Conservation (phyloP, 2,329 filamentous ascomycete genomes). For the Fusarium udum region DNA sequence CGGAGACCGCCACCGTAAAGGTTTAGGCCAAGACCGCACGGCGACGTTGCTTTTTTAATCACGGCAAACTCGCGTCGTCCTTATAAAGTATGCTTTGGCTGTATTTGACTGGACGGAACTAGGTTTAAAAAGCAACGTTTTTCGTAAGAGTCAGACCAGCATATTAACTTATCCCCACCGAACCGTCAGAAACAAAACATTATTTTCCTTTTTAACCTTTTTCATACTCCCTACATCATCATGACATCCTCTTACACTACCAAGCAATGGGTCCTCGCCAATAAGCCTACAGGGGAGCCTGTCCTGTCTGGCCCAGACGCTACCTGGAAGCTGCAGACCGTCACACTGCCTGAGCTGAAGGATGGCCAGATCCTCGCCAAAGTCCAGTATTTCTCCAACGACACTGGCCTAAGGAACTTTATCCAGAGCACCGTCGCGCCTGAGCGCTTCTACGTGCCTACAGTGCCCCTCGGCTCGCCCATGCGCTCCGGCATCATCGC, state of each 20-base stretch:
- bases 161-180: not conserved
- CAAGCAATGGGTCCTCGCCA: slow-evolving; percentile 45
- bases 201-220: not conserved
- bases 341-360: slow-evolving; percentile 38
- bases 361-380: slow-evolving; percentile 44
- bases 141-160: not conserved
- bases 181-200: slow-evolving; percentile 10
- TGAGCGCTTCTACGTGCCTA: slow-evolving; percentile 44
- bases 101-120: not conserved
- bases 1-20: slow-evolving; percentile 8
- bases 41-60: not conserved
- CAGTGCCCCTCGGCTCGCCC: slow-evolving; percentile 41
- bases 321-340: slow-evolving; percentile 41
- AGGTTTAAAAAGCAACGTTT: not conserved
- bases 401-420: slow-evolving; percentile 44
- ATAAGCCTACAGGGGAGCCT: slow-evolving; percentile 41
- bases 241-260: slow-evolving; percentile 42
- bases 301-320: slow-evolving; percentile 41
- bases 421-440: slow-evolving; percentile 43
- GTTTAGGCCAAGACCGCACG: slow-evolving; percentile 5
- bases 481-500: slow-evolving; percentile 45
- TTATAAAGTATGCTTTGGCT: slow-evolving; percentile 12
- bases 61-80: slow-evolving; percentile 12
- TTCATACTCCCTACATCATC: not conserved
- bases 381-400: slow-evolving; percentile 44